Conservation (phyloP, 768 basidiomycete species). For the Solioccasus polychromus region DNA sequence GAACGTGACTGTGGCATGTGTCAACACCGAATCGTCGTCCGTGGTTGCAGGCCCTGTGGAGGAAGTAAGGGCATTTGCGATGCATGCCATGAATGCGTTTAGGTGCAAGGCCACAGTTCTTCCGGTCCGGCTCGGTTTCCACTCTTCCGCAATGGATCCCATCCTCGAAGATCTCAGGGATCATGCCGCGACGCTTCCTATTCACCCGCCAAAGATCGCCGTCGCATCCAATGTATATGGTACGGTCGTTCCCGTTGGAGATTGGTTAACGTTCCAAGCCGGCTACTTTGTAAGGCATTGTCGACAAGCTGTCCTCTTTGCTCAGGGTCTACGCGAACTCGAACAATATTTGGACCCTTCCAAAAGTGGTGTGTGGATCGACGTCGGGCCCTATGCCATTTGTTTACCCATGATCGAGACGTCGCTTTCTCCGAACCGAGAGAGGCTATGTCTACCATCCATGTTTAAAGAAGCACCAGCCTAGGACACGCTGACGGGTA, state of each 20-base stretch:
- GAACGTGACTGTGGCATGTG: conserved; percentile 53
- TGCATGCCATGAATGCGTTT: conserved; percentile 35
- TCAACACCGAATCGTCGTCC: conserved; percentile 56
- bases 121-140: conserved; percentile 60
- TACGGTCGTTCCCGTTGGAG: conserved; percentile 49
- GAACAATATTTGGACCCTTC: conserved; percentile 24
- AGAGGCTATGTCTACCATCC: conserved; percentile 45
- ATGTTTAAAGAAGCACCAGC: conserved; percentile 44
- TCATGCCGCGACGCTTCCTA: conserved; percentile 35
- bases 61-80: conserved; percentile 42
- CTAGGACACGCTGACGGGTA: conserved; percentile 43
- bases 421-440: conserved; percentile 26
- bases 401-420: conserved; percentile 56
- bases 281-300: conserved; percentile 62
- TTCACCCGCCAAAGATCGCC: conserved; percentile 52
- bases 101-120: conserved; percentile 44
- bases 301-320: conserved; percentile 52
- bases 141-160: conserved; percentile 63
- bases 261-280: conserved; percentile 42
- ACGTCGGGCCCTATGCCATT: conserved; percentile 63
- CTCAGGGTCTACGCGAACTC: conserved; percentile 46
- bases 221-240: conserved; percentile 64
- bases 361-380: conserved; percentile 51
- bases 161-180: conserved; percentile 47
- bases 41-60: conserved; percentile 56